Evolutionary conservation across 805 yeast species (phyloP).

Genomic region (Blastobotrys mokoenaii): DNA sequence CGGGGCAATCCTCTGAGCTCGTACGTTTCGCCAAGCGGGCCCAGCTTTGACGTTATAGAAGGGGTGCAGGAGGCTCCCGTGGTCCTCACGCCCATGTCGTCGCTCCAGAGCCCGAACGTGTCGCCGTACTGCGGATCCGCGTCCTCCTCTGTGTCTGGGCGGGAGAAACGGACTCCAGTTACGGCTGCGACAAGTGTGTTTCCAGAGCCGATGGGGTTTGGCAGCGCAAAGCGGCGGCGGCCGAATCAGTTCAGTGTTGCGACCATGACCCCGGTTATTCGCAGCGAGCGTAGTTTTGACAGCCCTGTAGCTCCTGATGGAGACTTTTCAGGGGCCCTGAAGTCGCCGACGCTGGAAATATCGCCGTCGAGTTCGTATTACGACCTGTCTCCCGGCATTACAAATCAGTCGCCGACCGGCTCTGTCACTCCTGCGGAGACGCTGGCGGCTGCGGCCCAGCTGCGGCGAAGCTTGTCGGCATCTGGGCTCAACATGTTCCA

Average conservation of each 20-base stretch:
- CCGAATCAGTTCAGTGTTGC: slow-evolving; percentile 2
- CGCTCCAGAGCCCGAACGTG: slow-evolving; percentile 7
- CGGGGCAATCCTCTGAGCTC: too few species aligned
- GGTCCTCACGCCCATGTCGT: slow-evolving; percentile 8
- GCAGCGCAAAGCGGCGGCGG: background rate
- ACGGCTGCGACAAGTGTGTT: background rate
- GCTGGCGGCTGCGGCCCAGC: background rate
- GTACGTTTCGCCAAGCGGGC: too few species aligned
- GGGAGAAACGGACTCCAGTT: slow-evolving; percentile 1
- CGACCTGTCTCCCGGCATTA: too few species aligned
- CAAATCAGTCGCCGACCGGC: too few species aligned
- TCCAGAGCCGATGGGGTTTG: background rate
- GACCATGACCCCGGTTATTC: background rate
- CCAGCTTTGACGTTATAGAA: background rate
- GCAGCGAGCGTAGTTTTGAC: too few species aligned
- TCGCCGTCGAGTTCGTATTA: too few species aligned
- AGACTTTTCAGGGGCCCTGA: too few species aligned
- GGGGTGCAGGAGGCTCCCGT: background rate
- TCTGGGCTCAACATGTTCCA: slow-evolving; percentile 5
- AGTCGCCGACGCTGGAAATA: too few species aligned
- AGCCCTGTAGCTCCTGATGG: too few species aligned
- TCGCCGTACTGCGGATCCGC: slow-evolving; percentile 3
- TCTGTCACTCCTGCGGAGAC: too few species aligned
- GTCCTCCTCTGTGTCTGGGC: background rate
- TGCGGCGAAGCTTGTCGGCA: slow-evolving; percentile 4